These are phyloP conservation scores for Phaeosphaeriaceae sp. DNA, from an alignment of 2,329 filamentous ascomycete species.

Conservation along the genomic window DNA sequence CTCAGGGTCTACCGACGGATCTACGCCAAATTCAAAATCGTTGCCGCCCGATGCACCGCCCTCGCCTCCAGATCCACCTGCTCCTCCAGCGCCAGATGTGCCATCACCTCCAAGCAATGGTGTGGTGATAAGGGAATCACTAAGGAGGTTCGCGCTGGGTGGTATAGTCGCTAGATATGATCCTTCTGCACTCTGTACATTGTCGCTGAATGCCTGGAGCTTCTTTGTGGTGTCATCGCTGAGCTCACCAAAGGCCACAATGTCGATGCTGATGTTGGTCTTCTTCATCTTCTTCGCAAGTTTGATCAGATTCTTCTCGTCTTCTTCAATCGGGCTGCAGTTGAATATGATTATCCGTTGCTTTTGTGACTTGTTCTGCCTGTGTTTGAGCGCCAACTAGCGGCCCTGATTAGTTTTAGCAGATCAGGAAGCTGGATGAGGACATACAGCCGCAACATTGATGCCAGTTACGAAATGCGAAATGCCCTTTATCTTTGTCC, in stretches of 20 bases:
- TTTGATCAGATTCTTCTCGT: slow-evolving; percentile 85
- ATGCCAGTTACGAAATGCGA: slow-evolving; percentile 91
- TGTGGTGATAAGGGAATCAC: slow-evolving; percentile 86
- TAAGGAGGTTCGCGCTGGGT: slow-evolving; percentile 88
- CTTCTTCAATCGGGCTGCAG: slow-evolving; percentile 89
- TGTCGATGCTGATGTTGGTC: slow-evolving; percentile 90
- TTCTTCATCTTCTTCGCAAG: slow-evolving; percentile 99
- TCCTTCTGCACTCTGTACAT: slow-evolving; percentile 86
- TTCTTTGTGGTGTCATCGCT: slow-evolving; percentile 89
- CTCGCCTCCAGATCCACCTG: slow-evolving; percentile 56
- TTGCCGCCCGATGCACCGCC: slow-evolving; percentile 62
- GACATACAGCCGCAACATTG: slow-evolving; percentile 87
- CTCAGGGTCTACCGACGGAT: slow-evolving; percentile 90
- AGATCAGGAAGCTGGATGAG: slow-evolving; percentile 71
- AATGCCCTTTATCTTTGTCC: slow-evolving; percentile 81
- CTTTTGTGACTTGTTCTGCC: slow-evolving; percentile 95
- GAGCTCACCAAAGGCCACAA: slow-evolving; percentile 92
- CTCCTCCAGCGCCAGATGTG: slow-evolving; percentile 64
- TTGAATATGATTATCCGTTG: slow-evolving; percentile 97
- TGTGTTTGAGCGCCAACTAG: slow-evolving; percentile 94
- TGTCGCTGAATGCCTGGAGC: slow-evolving; percentile 90
- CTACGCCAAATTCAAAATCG: slow-evolving; percentile 86
- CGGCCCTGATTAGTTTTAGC: slow-evolving; percentile 56
- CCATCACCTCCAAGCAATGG: slow-evolving; percentile 88
- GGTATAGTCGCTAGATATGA: slow-evolving; percentile 90